These are phyloP conservation scores for Eucalyptus brandiana DNA, from an alignment of 345 rosid species.

Conservation along the genomic window DNA sequence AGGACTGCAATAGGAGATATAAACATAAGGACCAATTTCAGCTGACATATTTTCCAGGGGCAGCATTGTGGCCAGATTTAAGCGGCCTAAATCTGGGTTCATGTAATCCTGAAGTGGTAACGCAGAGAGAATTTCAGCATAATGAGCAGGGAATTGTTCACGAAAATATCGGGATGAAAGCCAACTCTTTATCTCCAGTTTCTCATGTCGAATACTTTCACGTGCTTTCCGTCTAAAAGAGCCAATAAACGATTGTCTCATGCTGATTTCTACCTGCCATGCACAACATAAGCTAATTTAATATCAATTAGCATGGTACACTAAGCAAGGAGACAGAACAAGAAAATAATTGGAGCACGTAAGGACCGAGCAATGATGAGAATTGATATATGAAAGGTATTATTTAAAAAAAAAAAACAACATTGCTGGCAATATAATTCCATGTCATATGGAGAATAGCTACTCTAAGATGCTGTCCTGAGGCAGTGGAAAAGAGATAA, in stretches of 20 bases:
- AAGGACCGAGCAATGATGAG: not conserved
- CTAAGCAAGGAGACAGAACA: not conserved
- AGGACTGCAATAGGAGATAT: slow-evolving; percentile 70
- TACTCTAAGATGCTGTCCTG: not conserved
- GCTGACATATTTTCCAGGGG: slow-evolving; percentile 33
- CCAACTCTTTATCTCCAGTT: slow-evolving; percentile 82
- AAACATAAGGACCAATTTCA: slow-evolving; percentile 66
- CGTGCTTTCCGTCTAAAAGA: slow-evolving; percentile 52
- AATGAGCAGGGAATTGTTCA: slow-evolving; percentile 81
- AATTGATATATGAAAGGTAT: not conserved
- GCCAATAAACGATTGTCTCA: slow-evolving; percentile 62
- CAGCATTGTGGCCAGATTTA: slow-evolving; percentile 65
- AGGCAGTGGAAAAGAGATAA: not conserved
- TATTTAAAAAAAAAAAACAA: not conserved
- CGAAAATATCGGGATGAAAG: slow-evolving; percentile 66
- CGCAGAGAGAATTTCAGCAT: slow-evolving; percentile 44
- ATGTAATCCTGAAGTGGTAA: slow-evolving; percentile 80
- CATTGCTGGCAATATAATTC: not conserved
- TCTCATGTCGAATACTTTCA: slow-evolving; percentile 56
- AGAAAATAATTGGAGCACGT: not conserved
- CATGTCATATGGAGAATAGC: not conserved
- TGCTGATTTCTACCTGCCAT: slow-evolving; percentile 80
- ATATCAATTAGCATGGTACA: not conserved
- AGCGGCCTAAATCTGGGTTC: slow-evolving; percentile 57
- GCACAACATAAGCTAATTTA: not conserved